These are phyloP conservation scores for Fimicolochytrium jonesii DNA, from an alignment of 192 early-diverging fungal species.

Conservation along the genomic window DNA sequence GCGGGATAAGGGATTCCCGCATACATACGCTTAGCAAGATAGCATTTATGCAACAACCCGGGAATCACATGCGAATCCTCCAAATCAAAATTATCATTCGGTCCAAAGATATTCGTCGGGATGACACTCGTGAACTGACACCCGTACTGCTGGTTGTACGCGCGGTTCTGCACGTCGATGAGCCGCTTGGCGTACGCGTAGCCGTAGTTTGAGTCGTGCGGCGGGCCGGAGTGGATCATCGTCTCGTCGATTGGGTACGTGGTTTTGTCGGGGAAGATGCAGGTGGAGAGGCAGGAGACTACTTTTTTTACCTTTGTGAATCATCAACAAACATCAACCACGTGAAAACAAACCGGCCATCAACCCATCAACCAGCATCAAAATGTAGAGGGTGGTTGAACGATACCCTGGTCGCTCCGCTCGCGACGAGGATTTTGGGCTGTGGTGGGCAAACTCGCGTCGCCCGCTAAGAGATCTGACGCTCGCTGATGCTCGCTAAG, in stretches of 20 bases:
- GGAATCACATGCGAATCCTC: constrained; percentile 79
- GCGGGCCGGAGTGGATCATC: constrained; percentile 79
- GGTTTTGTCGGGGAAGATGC: constrained; percentile 82
- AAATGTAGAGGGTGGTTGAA: no score
- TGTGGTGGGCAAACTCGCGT: no score
- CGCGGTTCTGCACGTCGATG: constrained; percentile 74
- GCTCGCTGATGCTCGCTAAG: no score
- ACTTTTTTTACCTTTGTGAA: constrained; percentile 76
- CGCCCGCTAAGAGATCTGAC: no score
- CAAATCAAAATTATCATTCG: constrained; percentile 73
- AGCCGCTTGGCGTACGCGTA: constrained; percentile 81
- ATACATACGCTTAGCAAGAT: constrained; percentile 68
- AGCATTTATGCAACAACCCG: constrained; percentile 77
- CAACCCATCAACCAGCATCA: no score
- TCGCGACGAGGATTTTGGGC: no score
- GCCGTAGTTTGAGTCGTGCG: constrained; percentile 76
- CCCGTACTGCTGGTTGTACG: constrained; percentile 75
- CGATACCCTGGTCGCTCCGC: no score
- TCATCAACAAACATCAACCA: no score
- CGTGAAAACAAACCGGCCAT: no score
- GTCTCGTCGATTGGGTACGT: constrained; percentile 80
- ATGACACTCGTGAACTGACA: constrained; percentile 75
- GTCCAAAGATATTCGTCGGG: constrained; percentile 80
- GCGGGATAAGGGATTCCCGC: no score
- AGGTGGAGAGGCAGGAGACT: constrained; percentile 80